Evolutionary conservation across 495 filamentous ascomycete genomes (phyloP).

Genomic region (Durotheca rogersii): DNA sequence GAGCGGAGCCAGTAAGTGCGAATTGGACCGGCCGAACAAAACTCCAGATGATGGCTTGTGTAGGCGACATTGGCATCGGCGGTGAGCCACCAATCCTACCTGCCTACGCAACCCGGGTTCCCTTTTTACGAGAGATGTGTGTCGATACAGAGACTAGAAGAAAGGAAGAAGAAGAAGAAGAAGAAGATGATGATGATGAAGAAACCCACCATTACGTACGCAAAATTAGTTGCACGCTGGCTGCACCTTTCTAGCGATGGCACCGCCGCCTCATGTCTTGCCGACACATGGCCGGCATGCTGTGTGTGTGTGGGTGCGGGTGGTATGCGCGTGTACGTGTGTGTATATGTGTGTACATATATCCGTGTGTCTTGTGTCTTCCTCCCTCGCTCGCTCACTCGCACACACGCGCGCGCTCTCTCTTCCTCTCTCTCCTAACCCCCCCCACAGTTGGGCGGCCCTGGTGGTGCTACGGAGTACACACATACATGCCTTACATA

Average conservation of each 20-base stretch:
- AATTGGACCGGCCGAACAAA: conserved; percentile 19
- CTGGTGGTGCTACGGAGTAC: conserved; percentile 25
- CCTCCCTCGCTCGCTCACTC: no score
- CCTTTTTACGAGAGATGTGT: no score
- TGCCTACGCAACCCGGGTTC: conserved; percentile 14
- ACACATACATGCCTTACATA: neutral
- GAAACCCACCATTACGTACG: no score
- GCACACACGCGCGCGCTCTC: no score
- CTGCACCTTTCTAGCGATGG: conserved; percentile 1
- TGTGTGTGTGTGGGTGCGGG: no score
- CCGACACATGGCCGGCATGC: conserved; percentile 29
- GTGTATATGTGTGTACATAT: no score
- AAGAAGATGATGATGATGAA: no score
- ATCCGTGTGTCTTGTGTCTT: no score
- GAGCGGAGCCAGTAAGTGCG: conserved; percentile 4
- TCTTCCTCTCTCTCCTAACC: no score
- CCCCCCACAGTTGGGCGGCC: conserved; percentile 22
- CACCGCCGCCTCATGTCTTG: conserved; percentile 22
- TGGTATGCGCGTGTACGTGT: no score
- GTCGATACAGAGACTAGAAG: no score
- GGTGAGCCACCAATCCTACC: conserved; percentile 29
- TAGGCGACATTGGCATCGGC: conserved; percentile 27
- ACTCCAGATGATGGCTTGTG: conserved; percentile 26
- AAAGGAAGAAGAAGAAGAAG: no score
- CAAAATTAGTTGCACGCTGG: conserved; percentile 4